Base-by-base conservation (phyloP, 2,329 filamentous ascomycete genomes). In the Xylariaceae sp. region DNA sequence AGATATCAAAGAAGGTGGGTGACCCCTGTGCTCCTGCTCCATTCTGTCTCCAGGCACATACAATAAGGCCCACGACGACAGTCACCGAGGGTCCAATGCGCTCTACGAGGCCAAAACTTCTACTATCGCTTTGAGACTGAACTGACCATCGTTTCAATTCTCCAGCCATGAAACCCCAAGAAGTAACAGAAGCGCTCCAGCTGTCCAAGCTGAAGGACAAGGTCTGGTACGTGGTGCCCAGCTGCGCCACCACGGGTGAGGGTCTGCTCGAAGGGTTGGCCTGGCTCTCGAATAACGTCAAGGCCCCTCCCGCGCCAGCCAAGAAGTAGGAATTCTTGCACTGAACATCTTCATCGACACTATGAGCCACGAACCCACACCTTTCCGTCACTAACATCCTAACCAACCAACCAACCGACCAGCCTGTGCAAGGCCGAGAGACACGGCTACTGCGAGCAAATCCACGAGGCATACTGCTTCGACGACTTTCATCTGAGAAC, bases 231-330 rank as follows among this genome's bases (percentile, higher is more conserved):
- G 87, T 91, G 47, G 84, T 87, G 57, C 87, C 87, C 38, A 89
- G 84, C 66, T 88, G 86, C 61, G 87, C 87, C 40, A 90, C 85
- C 22, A 85, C 84, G 15, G 87, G 87, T 45, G 87, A 89, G 61
- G 87, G 87, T 57, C 74, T 93, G 45, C 77, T 89, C 53, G 87
- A 91, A 67, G 87, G 87, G 53, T 70, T 93, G 62, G 84, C 82
- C 41, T 90, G 87, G 87, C 74, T 91, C 52, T 89, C 85, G 51
- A 88, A 88, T 69, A 90, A 89, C 61, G 83, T 90, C 68, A 90
- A 90, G 71, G 69, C 76, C 6, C 75, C 76, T 33, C 69, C 73
- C 18, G 63, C 71, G 16, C 74, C 74, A 19, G 67, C 64, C 42
- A 79, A 78, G 71, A 78, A 76, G 63, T 78, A 74, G 53, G 41